A percentile compares a stretch with the other conserved stretches of the same genome.
Conservation (phyloP, 2,329 filamentous ascomycete species). For the Polytolypa hystricis region DNA sequence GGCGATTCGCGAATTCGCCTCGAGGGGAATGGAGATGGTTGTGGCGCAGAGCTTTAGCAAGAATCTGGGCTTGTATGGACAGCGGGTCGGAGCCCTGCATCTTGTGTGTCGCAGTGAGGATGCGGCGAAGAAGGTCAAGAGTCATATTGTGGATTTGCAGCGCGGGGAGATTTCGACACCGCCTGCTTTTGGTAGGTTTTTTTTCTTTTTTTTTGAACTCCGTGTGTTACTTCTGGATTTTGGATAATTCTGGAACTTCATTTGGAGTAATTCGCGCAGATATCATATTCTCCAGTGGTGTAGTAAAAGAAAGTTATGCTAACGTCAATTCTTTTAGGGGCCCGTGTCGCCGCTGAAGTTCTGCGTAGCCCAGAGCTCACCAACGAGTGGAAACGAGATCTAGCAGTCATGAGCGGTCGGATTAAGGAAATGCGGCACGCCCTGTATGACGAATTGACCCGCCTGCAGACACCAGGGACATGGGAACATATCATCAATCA, state of each 20-base stretch:
- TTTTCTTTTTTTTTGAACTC: neutral
- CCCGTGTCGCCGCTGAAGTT: slow-evolving; percentile 30
- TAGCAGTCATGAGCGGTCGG: slow-evolving; percentile 82
- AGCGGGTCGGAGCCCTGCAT: slow-evolving; percentile 92
- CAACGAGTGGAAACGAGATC: slow-evolving; percentile 79
- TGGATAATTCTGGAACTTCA: neutral
- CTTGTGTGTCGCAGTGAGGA: slow-evolving; percentile 31
- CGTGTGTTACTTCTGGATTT: too few relatives aligned
- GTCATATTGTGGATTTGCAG: slow-evolving; percentile 79
- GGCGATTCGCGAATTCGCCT: slow-evolving; percentile 82
- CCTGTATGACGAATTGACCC: slow-evolving; percentile 69
- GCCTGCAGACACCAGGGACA: slow-evolving; percentile 73
- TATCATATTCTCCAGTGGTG: too few relatives aligned
- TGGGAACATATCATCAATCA: slow-evolving; percentile 98
- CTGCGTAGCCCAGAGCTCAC: slow-evolving; percentile 70
- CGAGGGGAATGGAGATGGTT: slow-evolving; percentile 64
- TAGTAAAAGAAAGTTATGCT: slow-evolving; percentile 19
- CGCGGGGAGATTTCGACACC: slow-evolving; percentile 89
- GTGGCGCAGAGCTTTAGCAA: slow-evolving; percentile 52
- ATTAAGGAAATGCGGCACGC: slow-evolving; percentile 83
- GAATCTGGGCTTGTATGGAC: slow-evolving; percentile 75
- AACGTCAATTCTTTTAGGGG: too few relatives aligned
- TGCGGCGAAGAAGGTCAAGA: slow-evolving; percentile 51
- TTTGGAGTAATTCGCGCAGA: too few relatives aligned
- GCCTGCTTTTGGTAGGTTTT: slow-evolving; percentile 58